phyloP scores from a whole-genome alignment of 768 basidiomycete species.

The Boletus coccyginus region DNA sequence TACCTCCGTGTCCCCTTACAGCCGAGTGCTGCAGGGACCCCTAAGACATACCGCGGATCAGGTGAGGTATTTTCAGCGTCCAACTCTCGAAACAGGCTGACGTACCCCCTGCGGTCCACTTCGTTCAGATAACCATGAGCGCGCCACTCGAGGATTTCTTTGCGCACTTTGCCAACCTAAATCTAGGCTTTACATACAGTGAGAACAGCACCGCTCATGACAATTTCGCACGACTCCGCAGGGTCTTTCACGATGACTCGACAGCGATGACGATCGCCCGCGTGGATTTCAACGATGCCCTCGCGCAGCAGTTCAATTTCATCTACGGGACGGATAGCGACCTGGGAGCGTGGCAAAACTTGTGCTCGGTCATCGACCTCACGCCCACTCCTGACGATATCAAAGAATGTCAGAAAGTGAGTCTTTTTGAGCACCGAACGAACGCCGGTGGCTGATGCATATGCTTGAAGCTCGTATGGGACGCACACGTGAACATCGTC shows the following conservation, averaged over 20 bases:
- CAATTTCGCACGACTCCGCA: conserved; percentile 21
- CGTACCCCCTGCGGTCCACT: background rate
- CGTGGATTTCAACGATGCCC: conserved; percentile 15
- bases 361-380: conserved; percentile 23
- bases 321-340: conserved; percentile 18
- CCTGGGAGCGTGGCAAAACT: conserved; percentile 23
- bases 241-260: background rate
- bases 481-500: conserved; percentile 34
- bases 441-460: background rate
- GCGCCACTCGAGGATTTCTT: conserved; percentile 27
- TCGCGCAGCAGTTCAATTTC: conserved; percentile 26
- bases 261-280: background rate
- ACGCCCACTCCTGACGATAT: conserved; percentile 19
- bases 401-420: conserved; percentile 15
- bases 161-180: conserved; percentile 11
- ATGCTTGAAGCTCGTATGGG: conserved; percentile 18
- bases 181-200: conserved; percentile 14
- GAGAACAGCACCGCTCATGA: conserved; percentile 9
- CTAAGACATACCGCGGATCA: background rate
- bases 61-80: background rate
- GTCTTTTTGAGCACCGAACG: background rate
- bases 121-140: conserved; percentile 5
- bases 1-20: too few species aligned
- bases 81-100: background rate
- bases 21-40: background rate